Evolutionary conservation across 148 eudicot genomes (phyloP).

Genomic region (Fagopyrum homotropicum): DNA sequence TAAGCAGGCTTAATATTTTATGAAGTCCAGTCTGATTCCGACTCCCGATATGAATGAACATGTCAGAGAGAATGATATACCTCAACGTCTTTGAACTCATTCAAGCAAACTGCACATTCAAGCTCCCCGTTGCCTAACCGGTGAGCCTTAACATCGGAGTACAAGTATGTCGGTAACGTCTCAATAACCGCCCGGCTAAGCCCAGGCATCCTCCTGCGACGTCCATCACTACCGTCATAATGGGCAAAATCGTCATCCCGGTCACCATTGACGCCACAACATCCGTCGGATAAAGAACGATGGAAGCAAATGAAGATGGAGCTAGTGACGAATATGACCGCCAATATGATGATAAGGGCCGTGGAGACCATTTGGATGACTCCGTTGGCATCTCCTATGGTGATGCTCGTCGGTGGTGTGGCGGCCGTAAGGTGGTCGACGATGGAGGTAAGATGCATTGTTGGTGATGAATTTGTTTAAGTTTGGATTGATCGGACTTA

Average conservation of each 20-base stretch:
- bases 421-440: not conserved
- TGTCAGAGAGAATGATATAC: not conserved
- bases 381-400: not conserved
- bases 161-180: conserved; percentile 24
- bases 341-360: conserved; percentile 1
- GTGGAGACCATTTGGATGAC: not conserved
- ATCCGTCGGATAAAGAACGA: not conserved
- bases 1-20: too few species aligned
- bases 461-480: not conserved
- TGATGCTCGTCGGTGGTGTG: not conserved
- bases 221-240: not conserved
- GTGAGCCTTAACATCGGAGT: conserved; percentile 28
- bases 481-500: not conserved
- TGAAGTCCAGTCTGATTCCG: too few species aligned
- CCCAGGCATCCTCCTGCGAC: conserved; percentile 8
- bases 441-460: not conserved
- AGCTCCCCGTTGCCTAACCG: conserved; percentile 20
- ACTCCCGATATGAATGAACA: too few species aligned
- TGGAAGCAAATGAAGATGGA: conserved; percentile 10
- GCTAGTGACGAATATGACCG: not conserved
- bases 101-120: conserved; percentile 34
- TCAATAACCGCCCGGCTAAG: conserved; percentile 14
- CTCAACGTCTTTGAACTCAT: conserved; percentile 24
- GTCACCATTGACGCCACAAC: not conserved
- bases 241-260: not conserved